Evolutionary conservation across 2,329 filamentous ascomycete species (phyloP).

Genomic region (Beauveria scarabaeidicola): DNA sequence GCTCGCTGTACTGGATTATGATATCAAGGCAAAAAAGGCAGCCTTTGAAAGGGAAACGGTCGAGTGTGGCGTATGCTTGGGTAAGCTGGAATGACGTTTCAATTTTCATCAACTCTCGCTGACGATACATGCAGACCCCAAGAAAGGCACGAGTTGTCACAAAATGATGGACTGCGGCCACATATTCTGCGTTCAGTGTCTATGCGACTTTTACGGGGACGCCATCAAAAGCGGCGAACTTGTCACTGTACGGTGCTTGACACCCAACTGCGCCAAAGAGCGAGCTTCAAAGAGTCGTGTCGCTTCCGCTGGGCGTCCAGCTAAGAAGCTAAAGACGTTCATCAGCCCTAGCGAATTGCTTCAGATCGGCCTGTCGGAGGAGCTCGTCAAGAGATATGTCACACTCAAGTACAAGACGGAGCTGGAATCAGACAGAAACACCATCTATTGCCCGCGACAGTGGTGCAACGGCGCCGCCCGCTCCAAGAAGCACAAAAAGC

Average conservation of each 20-base stretch:
- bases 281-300: constrained; percentile 28
- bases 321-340: constrained; percentile 53
- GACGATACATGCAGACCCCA: constrained; percentile 53
- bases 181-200: constrained; percentile 82
- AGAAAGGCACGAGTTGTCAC: constrained; percentile 78
- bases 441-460: constrained; percentile 81
- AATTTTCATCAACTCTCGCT: neutral
- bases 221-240: constrained; percentile 83
- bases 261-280: constrained; percentile 68
- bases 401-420: constrained; percentile 86
- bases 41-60: constrained; percentile 80
- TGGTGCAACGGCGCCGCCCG: constrained; percentile 89
- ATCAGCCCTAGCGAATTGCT: constrained; percentile 78
- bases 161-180: constrained; percentile 76
- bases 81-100: constrained; percentile 27
- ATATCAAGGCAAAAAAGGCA: constrained; percentile 62
- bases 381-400: constrained; percentile 76
- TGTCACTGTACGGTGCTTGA: constrained; percentile 67
- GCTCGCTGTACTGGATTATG: constrained; percentile 67
- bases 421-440: constrained; percentile 84
- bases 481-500: constrained; percentile 65
- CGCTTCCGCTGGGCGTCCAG: constrained; percentile 14
- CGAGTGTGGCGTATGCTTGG: constrained; percentile 76
- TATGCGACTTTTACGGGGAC: constrained; percentile 82
- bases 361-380: constrained; percentile 62